Evolutionary conservation across 768 basidiomycete genomes (phyloP), one percentile per base, ranked within the genome.

Genomic region (Suillus spraguei): DNA sequence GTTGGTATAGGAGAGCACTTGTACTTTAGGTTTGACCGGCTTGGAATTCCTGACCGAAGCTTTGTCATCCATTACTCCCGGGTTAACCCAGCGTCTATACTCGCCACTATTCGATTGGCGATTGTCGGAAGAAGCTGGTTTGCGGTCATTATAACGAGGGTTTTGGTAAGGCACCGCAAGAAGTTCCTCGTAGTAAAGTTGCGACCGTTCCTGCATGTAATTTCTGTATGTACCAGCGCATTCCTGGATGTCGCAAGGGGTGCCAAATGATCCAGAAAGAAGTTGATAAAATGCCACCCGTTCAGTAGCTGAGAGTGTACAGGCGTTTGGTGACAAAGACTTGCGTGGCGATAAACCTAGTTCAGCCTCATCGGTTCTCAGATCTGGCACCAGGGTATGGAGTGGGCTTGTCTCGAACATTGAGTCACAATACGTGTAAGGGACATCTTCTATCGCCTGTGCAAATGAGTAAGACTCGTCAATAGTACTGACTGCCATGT

Each of bases 221-320:
- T 76, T 73, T 64, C 76, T 77, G 69, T 88, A 87, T 10, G 82
- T 80, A 24, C 83, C 85, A 63, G 81, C 78, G 50, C 76, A 79
- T 69, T 87, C 84, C 64, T 82, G 79, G 49, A 85, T 77, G 47
- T 81, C 81, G 38, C 70, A 62, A 22, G 80, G 75, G 62, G 79
- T 78, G 16, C 81, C 82, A 58, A 88, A 79, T 50, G 76, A 80
- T 65, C 76, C 77, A 63, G 83, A 80, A 44, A 89, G 74, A 33
- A 82, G 72, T 56, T 81, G 76, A 66, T 89, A 89, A 62, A 84
- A 75, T 32, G 78, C 81, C 60, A 75, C 71, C 39, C 86, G 83
- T 69, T 87, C 84, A n/a, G 70, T 67, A 61, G 73, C 64, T 16
- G 79, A 77, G 53, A 86, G 75, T 24, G 77, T 58, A 58, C 39